Evolutionary conservation across 495 filamentous ascomycete species (phyloP), one percentile per base, ranked within the genome.

Genomic region (Extremus antarcticus): DNA sequence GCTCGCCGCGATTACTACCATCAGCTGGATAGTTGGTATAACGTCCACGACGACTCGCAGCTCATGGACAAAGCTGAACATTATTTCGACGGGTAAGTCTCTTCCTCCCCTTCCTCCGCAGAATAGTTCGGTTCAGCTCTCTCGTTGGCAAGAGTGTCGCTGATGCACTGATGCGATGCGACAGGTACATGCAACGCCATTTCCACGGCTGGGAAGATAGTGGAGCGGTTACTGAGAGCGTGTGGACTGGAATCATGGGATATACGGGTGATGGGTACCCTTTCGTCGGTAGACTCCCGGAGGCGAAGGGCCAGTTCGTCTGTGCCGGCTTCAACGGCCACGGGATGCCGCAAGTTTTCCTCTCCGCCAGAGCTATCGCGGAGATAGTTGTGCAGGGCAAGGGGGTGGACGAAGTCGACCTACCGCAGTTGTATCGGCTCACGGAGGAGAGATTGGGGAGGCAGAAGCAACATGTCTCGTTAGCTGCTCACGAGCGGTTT

Each of bases 261-360:
- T 43, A 45, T 35, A 61, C 59, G 15, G 13, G 16, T 9, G 59
- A 61, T 50, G 55, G 50, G 20, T 61, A 35, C 25, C 77, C 78
- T 7, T 71, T 76, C 56, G 64, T 78, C 25, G 77, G 77, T 15
- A 45, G 53, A 32, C 67, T 80, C 7, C 78, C 77, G 2, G 69
- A 63, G 2, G 57, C 63, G 25, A 43, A 67, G 3, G 69, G 66
- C 4, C 68, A 73, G 48, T 80, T 60, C 53, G 67, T 82, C 16
- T 52, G 74, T 38, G 75, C 76, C 1, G 76, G 76, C 0, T 80
- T 78, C 63, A 74, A 78, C 54, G 77, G 78, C 2, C 74, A 74
- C 57, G 78, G 78, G 0, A 82, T 79, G 76, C 66, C 76, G 3
- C 55, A 73, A 19, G 72, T 76, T 52, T 76, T 69, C 55, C 59